Percentiles rank a stretch among this genome's conserved stretches.
Conservation (phyloP, 208 protist species). For the Crithidia acanthocephali region DNA sequence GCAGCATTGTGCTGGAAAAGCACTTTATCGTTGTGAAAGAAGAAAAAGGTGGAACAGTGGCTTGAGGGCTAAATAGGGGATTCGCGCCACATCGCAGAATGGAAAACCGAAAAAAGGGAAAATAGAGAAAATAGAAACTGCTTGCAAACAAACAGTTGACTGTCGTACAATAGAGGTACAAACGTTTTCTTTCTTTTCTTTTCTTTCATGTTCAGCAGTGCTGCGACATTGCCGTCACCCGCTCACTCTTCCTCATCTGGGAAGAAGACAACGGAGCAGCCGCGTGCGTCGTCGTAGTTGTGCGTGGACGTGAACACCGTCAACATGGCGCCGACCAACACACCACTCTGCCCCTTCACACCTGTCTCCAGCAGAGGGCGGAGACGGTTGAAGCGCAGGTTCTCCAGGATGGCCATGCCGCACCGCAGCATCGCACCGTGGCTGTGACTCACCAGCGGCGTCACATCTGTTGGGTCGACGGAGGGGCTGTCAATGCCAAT, state of each 20-base stretch:
- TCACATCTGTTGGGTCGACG: conserved; percentile 45
- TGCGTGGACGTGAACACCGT: conserved; percentile 57
- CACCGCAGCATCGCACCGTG: conserved; percentile 55
- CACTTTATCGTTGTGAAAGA: not conserved
- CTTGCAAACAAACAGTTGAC: conserved; percentile 10
- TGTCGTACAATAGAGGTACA: too few relatives aligned
- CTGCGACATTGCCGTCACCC: not conserved
- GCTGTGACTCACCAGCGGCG: conserved; percentile 44
- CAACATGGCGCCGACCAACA: conserved; percentile 42
- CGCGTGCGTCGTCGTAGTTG: conserved; percentile 55
- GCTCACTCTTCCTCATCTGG: conserved; percentile 20
- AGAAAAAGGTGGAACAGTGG: not conserved
- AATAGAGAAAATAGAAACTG: conserved; percentile 11
- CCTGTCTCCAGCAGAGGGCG: conserved; percentile 29
- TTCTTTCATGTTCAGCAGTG: not conserved
- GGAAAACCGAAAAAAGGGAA: not conserved
- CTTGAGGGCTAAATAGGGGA: too few relatives aligned
- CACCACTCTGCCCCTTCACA: conserved; percentile 9
- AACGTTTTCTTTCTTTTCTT: too few relatives aligned
- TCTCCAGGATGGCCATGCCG: conserved; percentile 79
- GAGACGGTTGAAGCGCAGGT: conserved; percentile 47
- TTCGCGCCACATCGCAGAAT: not conserved
- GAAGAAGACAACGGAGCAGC: conserved; percentile 73
- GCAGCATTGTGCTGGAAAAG: too few relatives aligned
- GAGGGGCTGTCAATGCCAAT: conserved; percentile 75